Evolutionary conservation across 768 basidiomycete species (phyloP).

Genomic region (Ramaria sp.): DNA sequence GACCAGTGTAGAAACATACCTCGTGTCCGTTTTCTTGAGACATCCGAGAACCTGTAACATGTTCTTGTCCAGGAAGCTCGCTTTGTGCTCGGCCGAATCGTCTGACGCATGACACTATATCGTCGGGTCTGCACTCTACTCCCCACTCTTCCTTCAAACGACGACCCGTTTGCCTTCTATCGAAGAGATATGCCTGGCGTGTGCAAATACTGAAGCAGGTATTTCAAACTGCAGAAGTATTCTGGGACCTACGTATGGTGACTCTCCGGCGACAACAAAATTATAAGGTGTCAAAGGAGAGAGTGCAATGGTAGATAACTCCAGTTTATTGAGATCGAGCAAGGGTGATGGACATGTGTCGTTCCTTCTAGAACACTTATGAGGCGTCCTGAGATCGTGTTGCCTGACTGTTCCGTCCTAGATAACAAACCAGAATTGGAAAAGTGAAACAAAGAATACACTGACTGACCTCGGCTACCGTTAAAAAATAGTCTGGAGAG

Average conservation of each 20-base stretch:
- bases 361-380: conserved; percentile 39
- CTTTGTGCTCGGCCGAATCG: conserved; percentile 50
- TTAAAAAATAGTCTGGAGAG: conserved; percentile 64
- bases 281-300: conserved; percentile 76
- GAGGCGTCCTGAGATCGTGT: conserved; percentile 67
- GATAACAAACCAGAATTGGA: conserved; percentile 18
- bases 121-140: conserved; percentile 32
- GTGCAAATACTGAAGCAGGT: conserved; percentile 12
- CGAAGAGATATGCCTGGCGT: conserved; percentile 67
- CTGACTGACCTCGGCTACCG: conserved; percentile 59
- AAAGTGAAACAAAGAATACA: conserved; percentile 14
- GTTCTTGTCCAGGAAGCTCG: conserved; percentile 33
- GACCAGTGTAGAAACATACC: conserved; percentile 27
- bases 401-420: conserved; percentile 84
- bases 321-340: conserved; percentile 42
- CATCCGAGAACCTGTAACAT: conserved; percentile 71
- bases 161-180: conserved; percentile 62
- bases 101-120: conserved; percentile 69
- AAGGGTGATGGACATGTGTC: conserved; percentile 61
- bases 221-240: conserved; percentile 3
- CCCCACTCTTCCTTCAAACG: conserved; percentile 64
- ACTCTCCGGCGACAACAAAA: conserved; percentile 76
- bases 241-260: conserved; percentile 50
- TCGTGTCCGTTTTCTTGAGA: conserved; percentile 64
- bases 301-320: conserved; percentile 62